Base-by-base conservation (phyloP, 345 rosid species). In the Brassica rapa region DNA sequence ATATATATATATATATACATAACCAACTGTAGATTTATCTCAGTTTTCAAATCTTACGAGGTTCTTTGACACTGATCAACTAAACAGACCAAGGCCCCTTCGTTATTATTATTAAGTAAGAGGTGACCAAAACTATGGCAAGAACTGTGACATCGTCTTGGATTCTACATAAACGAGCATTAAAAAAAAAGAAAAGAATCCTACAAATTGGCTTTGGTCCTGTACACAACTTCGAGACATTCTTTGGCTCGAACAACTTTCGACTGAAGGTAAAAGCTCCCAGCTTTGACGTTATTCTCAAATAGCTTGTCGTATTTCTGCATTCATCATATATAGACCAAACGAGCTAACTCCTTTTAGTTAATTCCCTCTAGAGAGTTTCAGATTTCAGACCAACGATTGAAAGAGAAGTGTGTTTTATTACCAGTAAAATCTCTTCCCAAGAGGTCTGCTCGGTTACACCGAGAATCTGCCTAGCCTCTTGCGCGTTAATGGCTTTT, bases 381-480 rank as follows among this genome's bases (percentile, higher is more conserved):
- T 19, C n/a, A 69, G 12, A 63, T 16, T 19, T 19, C 23, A 76
- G 23, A 75, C 6, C 2, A 75, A 21, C 2, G 56, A 65, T n/a
- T 35, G 55, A 23, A 43, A 78, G 16, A 77, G 37, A 57, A 53
- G 56, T 4, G 11, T 63, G 55, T n/a, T 51, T 0, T 43, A n/a
- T 59, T 30, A 80, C 97, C 91, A 86, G 89, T 81, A 89, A 5
- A 60, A 94, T 84, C 82, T 93, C 98, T 77, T 89, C 98, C 98
- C 96, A 95, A 5, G 92, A 37, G 1, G 93, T 80, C 61, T 83
- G 72, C 79, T 91, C 88, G 0, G 89, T 70, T 41, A 93, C 92
- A 39, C 98, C 96, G 46, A 93, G 96, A 85, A 93, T 89, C 84
- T 95, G 96, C 82, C 92, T 79, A n/a, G 99, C 99, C 79, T 95